Evolutionary conservation across 140 eudicot species (phyloP), one percentile per base, ranked within the genome.

Genomic region (Anethum foeniculum): DNA sequence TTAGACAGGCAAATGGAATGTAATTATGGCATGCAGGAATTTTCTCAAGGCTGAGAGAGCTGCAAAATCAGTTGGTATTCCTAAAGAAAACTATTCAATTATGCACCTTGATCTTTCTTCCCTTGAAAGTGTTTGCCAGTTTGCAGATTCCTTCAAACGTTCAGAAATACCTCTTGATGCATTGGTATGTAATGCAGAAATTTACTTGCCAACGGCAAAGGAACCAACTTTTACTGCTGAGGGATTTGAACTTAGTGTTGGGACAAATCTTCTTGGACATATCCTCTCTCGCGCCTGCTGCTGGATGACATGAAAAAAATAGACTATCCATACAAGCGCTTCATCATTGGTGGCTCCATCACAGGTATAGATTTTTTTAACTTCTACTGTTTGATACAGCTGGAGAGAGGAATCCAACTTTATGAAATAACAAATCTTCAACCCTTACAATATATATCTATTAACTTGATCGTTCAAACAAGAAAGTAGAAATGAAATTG

Each of bases 191-290:
- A 89, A 86, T 81, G 90, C 92, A n/a, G 92, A 90, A 18, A 83
- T 86, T 15, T 89, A 89, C 83, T 82, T 87, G 82, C 98, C 98
- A 6, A 89, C 90, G 38, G 92, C 90, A 0, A 89, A 86, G 76
- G 90, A 86, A 80, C 88, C 92, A 6, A 84, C 90, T 9, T 89
- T 77, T 49, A 84, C 88, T 0, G 90, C 90, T 78, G 90, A 89
- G 28, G 90, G 92, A 1, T 86, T 89, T 76, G 92, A 89, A 86
- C 81, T 86, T 60, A 86, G 90, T 51, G 88, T 89, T 39, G 98
- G 96, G 28, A 94, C 97, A 47, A 94, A 94, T 81, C 98, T 92
- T 85, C 94, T 94, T 52, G 98, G 98, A 1, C 97, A 94, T 84
- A 92, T 92, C 82, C 88, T 94, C 16, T 94, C 16, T 48, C 98